Base-by-base conservation (phyloP, 2,329 filamentous ascomycete species). In the Alternaria postmessia region DNA sequence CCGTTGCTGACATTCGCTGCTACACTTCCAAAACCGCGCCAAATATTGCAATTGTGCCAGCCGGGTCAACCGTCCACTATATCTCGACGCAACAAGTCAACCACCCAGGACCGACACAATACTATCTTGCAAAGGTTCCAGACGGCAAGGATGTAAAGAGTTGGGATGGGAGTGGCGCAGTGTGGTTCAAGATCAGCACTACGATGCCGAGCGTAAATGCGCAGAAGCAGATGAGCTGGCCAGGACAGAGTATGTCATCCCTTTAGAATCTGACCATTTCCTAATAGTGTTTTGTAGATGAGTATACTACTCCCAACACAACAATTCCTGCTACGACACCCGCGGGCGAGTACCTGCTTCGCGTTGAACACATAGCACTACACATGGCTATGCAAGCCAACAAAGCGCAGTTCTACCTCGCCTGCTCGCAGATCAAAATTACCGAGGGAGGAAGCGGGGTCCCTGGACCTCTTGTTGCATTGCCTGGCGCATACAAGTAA, bases 351-450 rank as follows among this genome's bases (percentile, higher is more conserved):
- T 79, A 79, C 47, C 69, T 79, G 20, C 69, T 79, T 16, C 75
- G 77, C 28, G 72, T 79, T 12, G 77, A 79, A 59, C 75, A 78
- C 18, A 78, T 78, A 47, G 77, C 76, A 39, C 67, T 81, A 38
- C 78, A 80, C 61, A 64, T 71, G 67, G 72, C 72, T 48, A 67
- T 69, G 65, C 67, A 66, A 54, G 55, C 65, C 32, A 78, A 74
- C 61, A 75, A 69, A 53, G 75, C 75, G 14, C 77, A 79, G 59
- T 77, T 78, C 60, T 80, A 79, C 56, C 63, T 81, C 47, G 74
- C 75, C 6, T 83, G 81, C 54, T 75, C 75, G 5, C 81, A 83
- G 63, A 67, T 82, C 55, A 80, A 75, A 47, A 75, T 82, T 18
- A 80, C 80, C 0, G 78, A 76, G 14, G 78, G 80, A 11, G 81